These are phyloP conservation scores for Priceomyces haplophilus DNA, from an alignment of 805 yeast genomes.

Conservation along the genomic window DNA sequence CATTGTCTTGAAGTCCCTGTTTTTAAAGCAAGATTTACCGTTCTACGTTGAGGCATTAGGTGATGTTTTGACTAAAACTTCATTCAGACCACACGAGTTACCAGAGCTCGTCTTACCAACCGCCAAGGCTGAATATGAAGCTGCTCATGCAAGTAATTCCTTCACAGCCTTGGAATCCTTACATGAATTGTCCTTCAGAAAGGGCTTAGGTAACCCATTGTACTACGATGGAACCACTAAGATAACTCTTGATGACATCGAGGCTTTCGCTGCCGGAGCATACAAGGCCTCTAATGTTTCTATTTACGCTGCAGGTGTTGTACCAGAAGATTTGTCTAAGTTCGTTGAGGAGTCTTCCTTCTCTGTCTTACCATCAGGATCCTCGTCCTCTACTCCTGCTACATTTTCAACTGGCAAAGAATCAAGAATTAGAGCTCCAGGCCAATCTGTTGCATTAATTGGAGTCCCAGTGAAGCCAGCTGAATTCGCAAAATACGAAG, in stretches of 20 bases:
- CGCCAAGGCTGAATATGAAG: conserved; percentile 60
- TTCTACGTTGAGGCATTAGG: conserved; percentile 85
- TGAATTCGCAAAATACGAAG: conserved; percentile 64
- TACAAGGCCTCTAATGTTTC: conserved; percentile 71
- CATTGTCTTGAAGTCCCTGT: conserved; percentile 73
- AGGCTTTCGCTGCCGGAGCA: conserved; percentile 60
- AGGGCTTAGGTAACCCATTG: conserved; percentile 83
- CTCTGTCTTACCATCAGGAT: conserved; percentile 59
- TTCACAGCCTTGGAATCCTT: conserved; percentile 72
- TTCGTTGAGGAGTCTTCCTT: conserved; percentile 68
- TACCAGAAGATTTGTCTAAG: conserved; percentile 61
- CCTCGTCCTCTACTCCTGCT: conserved; percentile 40
- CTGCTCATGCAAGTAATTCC: conserved; percentile 49
- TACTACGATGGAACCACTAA: conserved; percentile 64
- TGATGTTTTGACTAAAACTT: conserved; percentile 64
- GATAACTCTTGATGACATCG: conserved; percentile 59
- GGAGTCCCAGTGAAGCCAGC: conserved; percentile 73
- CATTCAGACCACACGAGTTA: conserved; percentile 81
- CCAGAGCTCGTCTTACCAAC: conserved; percentile 79
- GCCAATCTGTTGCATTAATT: conserved; percentile 69
- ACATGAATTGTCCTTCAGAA: conserved; percentile 79
- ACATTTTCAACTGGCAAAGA: conserved; percentile 61
- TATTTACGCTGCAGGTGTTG: conserved; percentile 71
- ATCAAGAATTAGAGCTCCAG: conserved; percentile 61
- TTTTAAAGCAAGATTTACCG: conserved; percentile 85